phyloP scores from a whole-genome alignment of 345 rosid genomes.

The Salix exigua region DNA sequence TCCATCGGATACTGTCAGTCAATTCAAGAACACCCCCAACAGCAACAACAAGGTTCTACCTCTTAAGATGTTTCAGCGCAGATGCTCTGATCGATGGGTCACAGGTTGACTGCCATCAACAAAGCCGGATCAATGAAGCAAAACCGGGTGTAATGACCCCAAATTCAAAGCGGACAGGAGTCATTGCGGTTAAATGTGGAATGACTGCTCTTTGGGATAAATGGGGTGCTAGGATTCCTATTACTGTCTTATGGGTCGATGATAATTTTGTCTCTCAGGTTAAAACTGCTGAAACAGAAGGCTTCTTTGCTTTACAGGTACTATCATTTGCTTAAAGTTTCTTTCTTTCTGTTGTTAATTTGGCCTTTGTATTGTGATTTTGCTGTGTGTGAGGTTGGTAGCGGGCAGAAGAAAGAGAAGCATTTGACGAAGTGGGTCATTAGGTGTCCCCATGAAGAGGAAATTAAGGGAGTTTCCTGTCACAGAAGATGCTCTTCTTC shows the following conservation, averaged over 20 bases:
- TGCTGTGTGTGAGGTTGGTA: constrained; percentile 75
- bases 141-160: constrained; percentile 57
- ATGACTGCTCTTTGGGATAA: constrained; percentile 93
- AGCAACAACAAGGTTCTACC: constrained; percentile 15
- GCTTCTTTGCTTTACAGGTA: constrained; percentile 80
- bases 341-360: not conserved
- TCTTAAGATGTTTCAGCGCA: constrained; percentile 38
- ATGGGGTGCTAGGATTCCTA: constrained; percentile 90
- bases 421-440: constrained; percentile 93
- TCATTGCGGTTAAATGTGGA: constrained; percentile 87
- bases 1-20: constrained; percentile 37
- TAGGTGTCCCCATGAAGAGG: constrained; percentile 87
- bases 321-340: not conserved
- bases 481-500: constrained; percentile 86
- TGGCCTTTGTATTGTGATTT: constrained; percentile 28
- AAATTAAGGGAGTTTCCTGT: constrained; percentile 92
- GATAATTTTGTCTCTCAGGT: constrained; percentile 93
- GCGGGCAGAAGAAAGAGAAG: constrained; percentile 89
- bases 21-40: constrained; percentile 10
- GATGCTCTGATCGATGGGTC: constrained; percentile 33
- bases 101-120: constrained; percentile 25
- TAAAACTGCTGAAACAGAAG: constrained; percentile 87
- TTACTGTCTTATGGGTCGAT: constrained; percentile 77
- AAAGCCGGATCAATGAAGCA: constrained; percentile 51
- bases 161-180: constrained; percentile 65